Evolutionary conservation across 2,329 filamentous ascomycete genomes (phyloP).

Genomic region (Westerdykella sp.): DNA sequence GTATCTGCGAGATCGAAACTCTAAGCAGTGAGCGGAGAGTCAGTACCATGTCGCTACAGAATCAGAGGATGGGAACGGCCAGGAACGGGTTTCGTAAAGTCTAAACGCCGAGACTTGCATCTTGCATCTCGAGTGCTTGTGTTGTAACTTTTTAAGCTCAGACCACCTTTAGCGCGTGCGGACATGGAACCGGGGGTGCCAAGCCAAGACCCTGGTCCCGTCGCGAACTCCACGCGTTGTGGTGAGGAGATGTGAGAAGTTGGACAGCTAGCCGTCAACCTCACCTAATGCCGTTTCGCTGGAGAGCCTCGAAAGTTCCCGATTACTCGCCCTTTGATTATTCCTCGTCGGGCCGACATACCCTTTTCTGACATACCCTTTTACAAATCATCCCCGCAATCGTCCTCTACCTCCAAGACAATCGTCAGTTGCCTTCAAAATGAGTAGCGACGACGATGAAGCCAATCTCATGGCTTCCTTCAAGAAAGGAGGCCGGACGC

Average conservation of each 20-base stretch:
- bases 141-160: constrained; percentile 1
- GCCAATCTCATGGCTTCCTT: constrained; percentile 27
- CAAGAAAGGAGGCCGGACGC: constrained; percentile 6
- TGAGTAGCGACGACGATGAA: constrained; percentile 23
- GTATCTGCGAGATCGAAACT: constrained; percentile 13
- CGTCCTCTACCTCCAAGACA: neutral
- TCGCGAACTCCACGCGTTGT: constrained; percentile 4
- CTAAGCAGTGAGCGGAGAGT: constrained; percentile 12
- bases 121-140: neutral
- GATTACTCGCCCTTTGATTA: too few relatives aligned
- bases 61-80: neutral
- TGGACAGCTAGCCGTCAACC: too few relatives aligned
- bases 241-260: too few relatives aligned
- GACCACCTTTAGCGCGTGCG: neutral
- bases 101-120: too few relatives aligned
- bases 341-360: too few relatives aligned
- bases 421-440: constrained; percentile 6
- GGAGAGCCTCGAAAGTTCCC: too few relatives aligned
- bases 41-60: constrained; percentile 12
- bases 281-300: too few relatives aligned
- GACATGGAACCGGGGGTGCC: too few relatives aligned
- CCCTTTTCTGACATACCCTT: too few relatives aligned
- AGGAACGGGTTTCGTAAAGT: neutral
- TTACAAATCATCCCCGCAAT: too few relatives aligned
- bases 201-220: too few relatives aligned